Percentiles rank a stretch among this genome's conserved stretches.
These are phyloP conservation scores for Melampsora larici-populina DNA, from an alignment of 1,284 basidiomycete genomes.

Conservation along the genomic window DNA sequence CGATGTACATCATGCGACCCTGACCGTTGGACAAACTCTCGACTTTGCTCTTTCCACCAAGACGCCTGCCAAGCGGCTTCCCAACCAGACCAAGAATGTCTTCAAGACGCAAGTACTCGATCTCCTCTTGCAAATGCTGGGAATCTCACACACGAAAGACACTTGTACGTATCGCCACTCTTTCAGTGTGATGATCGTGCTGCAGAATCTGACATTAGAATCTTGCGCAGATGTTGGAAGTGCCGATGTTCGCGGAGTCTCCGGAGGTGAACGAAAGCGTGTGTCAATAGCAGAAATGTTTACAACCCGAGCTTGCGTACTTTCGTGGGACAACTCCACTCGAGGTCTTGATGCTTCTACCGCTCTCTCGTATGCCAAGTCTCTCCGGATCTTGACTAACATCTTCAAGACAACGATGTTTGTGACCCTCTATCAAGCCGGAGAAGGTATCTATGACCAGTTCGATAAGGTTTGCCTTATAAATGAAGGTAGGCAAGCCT, in stretches of 20 bases:
- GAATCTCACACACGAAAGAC: conserved; percentile 38
- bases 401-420: conserved; percentile 54
- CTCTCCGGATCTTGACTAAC: conserved; percentile 61
- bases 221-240: conserved; percentile 54
- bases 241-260: conserved; percentile 62
- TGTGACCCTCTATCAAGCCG: conserved; percentile 59
- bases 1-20: conserved; percentile 64
- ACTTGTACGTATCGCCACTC: no score
- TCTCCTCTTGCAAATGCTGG: conserved; percentile 61
- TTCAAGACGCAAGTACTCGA: conserved; percentile 60
- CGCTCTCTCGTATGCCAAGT: conserved; percentile 62
- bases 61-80: conserved; percentile 59
- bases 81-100: conserved; percentile 56
- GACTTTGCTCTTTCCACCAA: no score
- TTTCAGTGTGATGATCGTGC: no score
- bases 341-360: conserved; percentile 69
- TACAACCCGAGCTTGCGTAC: conserved; percentile 54
- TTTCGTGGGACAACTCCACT: conserved; percentile 60
- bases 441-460: conserved; percentile 58
- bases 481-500: conserved; percentile 78
- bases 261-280: conserved; percentile 62
- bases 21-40: conserved; percentile 64
- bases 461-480: no score
- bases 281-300: conserved; percentile 64
- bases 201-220: conserved; percentile 47